These are phyloP conservation scores for Extremus antarcticus DNA, from an alignment of 495 filamentous ascomycete genomes.

Conservation along the genomic window DNA sequence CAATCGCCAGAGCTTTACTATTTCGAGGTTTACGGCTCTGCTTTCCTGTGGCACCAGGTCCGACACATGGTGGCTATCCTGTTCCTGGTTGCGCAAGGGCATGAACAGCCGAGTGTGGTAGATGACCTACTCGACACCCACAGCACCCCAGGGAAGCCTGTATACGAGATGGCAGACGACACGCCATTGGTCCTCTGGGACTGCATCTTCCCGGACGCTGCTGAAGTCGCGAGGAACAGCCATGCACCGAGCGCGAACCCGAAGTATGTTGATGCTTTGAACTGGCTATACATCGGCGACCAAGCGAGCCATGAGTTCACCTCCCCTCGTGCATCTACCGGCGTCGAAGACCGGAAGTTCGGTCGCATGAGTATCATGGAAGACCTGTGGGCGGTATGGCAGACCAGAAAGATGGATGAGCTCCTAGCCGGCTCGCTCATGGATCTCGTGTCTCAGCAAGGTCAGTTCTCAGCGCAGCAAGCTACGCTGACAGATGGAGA, in stretches of 20 bases:
- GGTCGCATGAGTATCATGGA: conserved; percentile 59
- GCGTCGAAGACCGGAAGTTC: conserved; percentile 41
- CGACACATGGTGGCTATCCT: conserved; percentile 79
- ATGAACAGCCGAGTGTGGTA: conserved; percentile 65
- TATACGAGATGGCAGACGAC: conserved; percentile 83
- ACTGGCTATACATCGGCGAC: conserved; percentile 68
- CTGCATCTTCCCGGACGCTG: conserved; percentile 62
- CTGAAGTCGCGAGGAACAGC: background rate
- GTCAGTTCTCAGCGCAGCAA: background rate
- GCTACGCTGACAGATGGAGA: too few relatives aligned
- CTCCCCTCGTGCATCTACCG: conserved; percentile 13
- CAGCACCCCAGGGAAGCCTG: conserved; percentile 59
- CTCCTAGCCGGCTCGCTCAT: conserved; percentile 60
- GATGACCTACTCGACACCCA: conserved; percentile 58
- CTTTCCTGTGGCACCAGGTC: conserved; percentile 97
- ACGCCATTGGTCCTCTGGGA: conserved; percentile 89
- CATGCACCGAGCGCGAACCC: background rate
- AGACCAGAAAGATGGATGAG: conserved; percentile 79
- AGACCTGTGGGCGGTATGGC: conserved; percentile 70
- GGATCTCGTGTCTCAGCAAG: conserved; percentile 46
- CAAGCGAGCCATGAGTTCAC: conserved; percentile 36
- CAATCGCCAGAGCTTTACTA: conserved; percentile 60
- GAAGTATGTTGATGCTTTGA: conserved; percentile 49
- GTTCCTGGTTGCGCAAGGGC: conserved; percentile 82
- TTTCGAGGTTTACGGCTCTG: conserved; percentile 78